These are phyloP conservation scores for Paecilomyces fulvus DNA, from an alignment of 2,329 filamentous ascomycete species.

Conservation along the genomic window DNA sequence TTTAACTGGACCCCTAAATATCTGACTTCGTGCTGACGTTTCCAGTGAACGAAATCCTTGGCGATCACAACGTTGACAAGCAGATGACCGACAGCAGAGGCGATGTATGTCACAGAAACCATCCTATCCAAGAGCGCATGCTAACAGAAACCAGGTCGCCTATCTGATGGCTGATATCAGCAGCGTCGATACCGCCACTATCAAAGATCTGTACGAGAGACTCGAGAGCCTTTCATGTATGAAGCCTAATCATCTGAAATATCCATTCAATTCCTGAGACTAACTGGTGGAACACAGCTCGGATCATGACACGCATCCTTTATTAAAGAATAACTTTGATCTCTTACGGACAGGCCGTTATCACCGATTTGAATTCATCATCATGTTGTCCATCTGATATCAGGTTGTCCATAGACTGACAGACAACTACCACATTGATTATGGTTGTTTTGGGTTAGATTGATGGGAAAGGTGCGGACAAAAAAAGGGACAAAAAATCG, in stretches of 20 bases:
- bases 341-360: background rate
- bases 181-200: slow-evolving; percentile 68
- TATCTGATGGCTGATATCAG: slow-evolving; percentile 98
- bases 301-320: slow-evolving; percentile 39
- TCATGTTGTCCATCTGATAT: background rate
- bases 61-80: slow-evolving; percentile 96
- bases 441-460: background rate
- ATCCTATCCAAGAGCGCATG: background rate
- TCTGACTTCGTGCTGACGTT: slow-evolving; percentile 7
- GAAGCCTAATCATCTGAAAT: slow-evolving; percentile 22
- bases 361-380: background rate
- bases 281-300: slow-evolving; percentile 22
- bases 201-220: slow-evolving; percentile 76
- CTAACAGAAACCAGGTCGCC: slow-evolving; percentile 51
- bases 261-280: background rate
- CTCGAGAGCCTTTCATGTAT: slow-evolving; percentile 74
- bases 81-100: slow-evolving; percentile 95
- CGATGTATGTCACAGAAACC: slow-evolving; percentile 50
- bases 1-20: background rate
- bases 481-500: slow-evolving; percentile 7
- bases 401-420: background rate
- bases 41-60: slow-evolving; percentile 83
- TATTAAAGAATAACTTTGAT: slow-evolving; percentile 23
- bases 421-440: background rate
- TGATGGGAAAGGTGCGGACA: slow-evolving; percentile 6